Evolutionary conservation across 208 protist species (phyloP), one percentile per base, ranked within the genome.

Genomic region (Phytomonas sp.): DNA sequence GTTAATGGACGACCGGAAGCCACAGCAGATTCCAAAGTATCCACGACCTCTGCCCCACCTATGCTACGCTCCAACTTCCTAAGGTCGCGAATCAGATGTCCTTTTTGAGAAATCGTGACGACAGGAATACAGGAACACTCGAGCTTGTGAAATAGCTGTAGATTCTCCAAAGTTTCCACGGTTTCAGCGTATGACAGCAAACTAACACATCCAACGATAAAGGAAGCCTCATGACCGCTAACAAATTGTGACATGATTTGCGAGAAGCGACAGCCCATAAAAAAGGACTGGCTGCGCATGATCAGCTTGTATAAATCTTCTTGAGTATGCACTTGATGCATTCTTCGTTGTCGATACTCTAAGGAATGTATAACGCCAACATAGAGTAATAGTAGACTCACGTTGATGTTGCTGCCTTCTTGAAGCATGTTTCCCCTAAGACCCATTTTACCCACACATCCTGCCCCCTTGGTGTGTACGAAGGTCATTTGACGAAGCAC

Each of bases 251-350:
- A 86, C 88, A 97, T 92, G 17, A 97, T 70, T 68, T 92, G 85
- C 30, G 92, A 93, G 78, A 95, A 92, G 43, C 90, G 82, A 72
- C 89, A 94, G 75, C 94, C 88, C 89, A 94, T 95, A 65, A 97
- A 97, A 72, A 97, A 93, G 7, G 88, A 92, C 75, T 94, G 78
- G 75, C 87, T 94, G 37, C 76, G 75, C n/a, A 78, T 68, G 65
- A 95, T 89, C 62, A 97, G 79, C n/a, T 78, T 63, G 73, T 85
- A 83, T 64, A 86, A 78, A 59, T 78, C 74, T 53, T 83, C 83
- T 51, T 85, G 77, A 23, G 79, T 84, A 59, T 63, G 71, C 26
- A 76, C 76, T 5, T 71, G 59, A 2, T 46, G 67, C 23, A 68
- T 67, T 15, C 83, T 78, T 71, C 91, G 85, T 53, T 71, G 75